phyloP scores from a whole-genome alignment of 495 filamentous ascomycete species.

The Penicillium lagena region DNA sequence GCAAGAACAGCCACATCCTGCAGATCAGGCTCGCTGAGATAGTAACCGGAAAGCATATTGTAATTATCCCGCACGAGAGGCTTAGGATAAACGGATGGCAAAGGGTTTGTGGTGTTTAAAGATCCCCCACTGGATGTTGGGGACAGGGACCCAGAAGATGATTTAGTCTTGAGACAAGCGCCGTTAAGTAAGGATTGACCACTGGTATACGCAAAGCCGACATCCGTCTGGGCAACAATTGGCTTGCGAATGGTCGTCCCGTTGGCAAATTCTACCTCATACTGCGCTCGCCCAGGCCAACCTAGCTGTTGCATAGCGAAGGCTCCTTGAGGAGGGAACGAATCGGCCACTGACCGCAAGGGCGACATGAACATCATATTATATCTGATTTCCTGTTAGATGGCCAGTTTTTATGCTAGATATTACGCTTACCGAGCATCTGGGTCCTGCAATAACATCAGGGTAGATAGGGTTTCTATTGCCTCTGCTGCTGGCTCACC shows the following conservation, averaged over 20 bases:
- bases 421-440: background rate
- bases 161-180: background rate
- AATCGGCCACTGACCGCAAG: too few relatives aligned
- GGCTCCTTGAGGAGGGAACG: too few relatives aligned
- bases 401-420: background rate
- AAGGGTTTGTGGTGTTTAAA: background rate
- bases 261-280: background rate
- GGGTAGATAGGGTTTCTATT: background rate
- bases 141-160: too few relatives aligned
- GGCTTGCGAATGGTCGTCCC: background rate
- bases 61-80: slow-evolving; percentile 1
- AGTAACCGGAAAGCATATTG: slow-evolving; percentile 31
- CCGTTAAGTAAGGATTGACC: background rate
- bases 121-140: background rate
- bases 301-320: too few relatives aligned
- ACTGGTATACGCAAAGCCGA: background rate
- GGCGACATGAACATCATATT: too few relatives aligned
- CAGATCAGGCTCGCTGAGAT: slow-evolving; percentile 10
- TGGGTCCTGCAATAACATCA: background rate
- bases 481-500: background rate
- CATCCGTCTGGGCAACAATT: too few relatives aligned
- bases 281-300: too few relatives aligned
- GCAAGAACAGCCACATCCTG: slow-evolving; percentile 40
- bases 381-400: too few relatives aligned
- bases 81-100: slow-evolving; percentile 1